A percentile compares a stretch with the other conserved stretches of the same genome.
phyloP scores from a whole-genome alignment of 805 yeast species.

The Yamadazyma laniorum region DNA sequence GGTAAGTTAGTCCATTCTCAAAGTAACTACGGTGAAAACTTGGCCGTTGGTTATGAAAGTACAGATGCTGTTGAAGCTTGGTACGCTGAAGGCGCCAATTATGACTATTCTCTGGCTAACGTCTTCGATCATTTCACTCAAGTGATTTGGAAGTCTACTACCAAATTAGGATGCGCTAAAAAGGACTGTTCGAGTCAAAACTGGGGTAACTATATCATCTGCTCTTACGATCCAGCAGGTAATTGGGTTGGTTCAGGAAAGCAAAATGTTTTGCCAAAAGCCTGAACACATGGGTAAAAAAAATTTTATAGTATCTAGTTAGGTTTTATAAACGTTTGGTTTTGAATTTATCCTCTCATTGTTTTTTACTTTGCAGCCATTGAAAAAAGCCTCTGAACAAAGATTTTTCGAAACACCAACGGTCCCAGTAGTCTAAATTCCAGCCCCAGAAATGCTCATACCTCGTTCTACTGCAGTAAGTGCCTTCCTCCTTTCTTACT shows the following conservation, averaged over 20 bases:
- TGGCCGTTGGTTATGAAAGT: constrained; percentile 36
- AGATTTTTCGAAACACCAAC: too few species aligned
- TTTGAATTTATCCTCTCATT: too few species aligned
- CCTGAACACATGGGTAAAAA: too few species aligned
- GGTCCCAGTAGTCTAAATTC: too few species aligned
- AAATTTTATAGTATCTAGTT: too few species aligned
- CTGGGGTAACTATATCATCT: constrained; percentile 61
- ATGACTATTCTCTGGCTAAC: constrained; percentile 30
- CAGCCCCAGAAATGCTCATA: too few species aligned
- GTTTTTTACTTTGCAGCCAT: too few species aligned
- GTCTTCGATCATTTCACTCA: constrained; percentile 70
- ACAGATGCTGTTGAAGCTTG: constrained; percentile 36
- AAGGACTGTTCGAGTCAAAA: constrained; percentile 50
- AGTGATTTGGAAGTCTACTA: constrained; percentile 66
- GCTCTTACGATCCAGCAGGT: constrained; percentile 76
- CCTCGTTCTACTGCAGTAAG: too few species aligned
- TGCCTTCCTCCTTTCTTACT: too few species aligned
- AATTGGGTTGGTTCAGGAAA: constrained; percentile 50
- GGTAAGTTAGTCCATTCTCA: constrained; percentile 38
- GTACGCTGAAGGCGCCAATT: constrained; percentile 38
- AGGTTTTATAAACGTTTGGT: too few species aligned
- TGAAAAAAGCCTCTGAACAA: too few species aligned
- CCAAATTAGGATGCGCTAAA: constrained; percentile 69
- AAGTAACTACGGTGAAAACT: constrained; percentile 42
- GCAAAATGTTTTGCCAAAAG: constrained; percentile 19